Conservation (phyloP, 495 filamentous ascomycete genomes). For the Trichoderma virens region DNA sequence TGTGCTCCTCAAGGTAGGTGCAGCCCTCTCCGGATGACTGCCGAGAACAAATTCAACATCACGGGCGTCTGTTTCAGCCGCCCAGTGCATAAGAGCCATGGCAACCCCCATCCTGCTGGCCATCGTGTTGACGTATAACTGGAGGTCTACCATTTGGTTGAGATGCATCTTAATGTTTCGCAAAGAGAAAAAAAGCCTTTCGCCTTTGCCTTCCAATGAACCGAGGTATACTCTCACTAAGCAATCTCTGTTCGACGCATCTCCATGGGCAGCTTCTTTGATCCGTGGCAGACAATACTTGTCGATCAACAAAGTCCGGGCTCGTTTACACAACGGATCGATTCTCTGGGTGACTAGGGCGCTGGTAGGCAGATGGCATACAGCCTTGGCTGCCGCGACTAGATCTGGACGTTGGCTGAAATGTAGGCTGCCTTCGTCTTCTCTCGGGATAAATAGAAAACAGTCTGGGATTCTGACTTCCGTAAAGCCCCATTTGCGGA, state of each 20-base stretch:
- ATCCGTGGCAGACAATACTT: slow-evolving; percentile 18
- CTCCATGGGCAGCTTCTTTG: slow-evolving; percentile 8
- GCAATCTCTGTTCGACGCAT: slow-evolving; percentile 21
- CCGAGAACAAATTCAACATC: slow-evolving; percentile 18
- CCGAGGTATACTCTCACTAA: slow-evolving; percentile 23
- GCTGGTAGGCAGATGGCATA: slow-evolving; percentile 5
- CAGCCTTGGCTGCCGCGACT: not conserved
- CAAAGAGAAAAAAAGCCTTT: slow-evolving; percentile 11
- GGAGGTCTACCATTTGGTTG: slow-evolving; percentile 14
- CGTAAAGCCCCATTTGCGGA: not conserved
- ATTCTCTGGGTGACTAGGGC: slow-evolving; percentile 13
- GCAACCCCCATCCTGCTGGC: slow-evolving; percentile 12
- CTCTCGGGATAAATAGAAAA: not conserved
- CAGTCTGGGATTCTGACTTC: not conserved
- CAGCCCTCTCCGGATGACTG: slow-evolving; percentile 1
- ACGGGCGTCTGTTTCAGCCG: slow-evolving; percentile 13
- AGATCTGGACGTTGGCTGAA: not conserved
- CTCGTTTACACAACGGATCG: slow-evolving; percentile 9
- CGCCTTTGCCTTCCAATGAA: slow-evolving; percentile 10
- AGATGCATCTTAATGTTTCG: slow-evolving; percentile 17
- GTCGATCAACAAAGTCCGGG: slow-evolving; percentile 17
- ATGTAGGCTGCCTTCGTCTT: not conserved
- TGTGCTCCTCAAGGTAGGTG: not conserved
- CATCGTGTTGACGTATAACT: slow-evolving; percentile 9
- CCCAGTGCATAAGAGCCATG: slow-evolving; percentile 17